Evolutionary conservation across 2,329 filamentous ascomycete species (phyloP), one percentile per base, ranked within the genome.

Genomic region (Sarocladium strictum): DNA sequence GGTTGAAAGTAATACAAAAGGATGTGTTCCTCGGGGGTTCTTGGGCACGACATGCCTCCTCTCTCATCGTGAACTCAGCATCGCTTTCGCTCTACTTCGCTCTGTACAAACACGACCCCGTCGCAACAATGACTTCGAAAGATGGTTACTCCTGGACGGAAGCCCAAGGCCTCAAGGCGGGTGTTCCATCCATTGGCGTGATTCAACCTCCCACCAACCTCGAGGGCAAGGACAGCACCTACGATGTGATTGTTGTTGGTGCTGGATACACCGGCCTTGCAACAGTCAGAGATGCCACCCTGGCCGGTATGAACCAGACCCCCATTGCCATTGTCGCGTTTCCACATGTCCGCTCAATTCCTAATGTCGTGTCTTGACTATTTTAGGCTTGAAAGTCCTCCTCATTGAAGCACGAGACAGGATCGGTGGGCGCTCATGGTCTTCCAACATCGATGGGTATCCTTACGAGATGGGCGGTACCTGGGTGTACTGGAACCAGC

Each of bases 401-500:
- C 61, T 75, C 0, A 29, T 75, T 2, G 73, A 75, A 58, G 70
- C 65, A 1, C 64, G 73, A 23, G 72, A 76, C 54, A 62, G 72
- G 1, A 67, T 75, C 41, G 72, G 72, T 12, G 72, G 73, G 1
- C 65, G 73, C 1, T 70, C 69, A 1, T 75, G 69, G 67, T 66
- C 64, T 2, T 62, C 67, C 6, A 65, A 66, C 19, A 66, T 69
- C 14, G 62, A 64, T 7, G 71, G 67, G 0, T 66, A 67, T 24
- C 60, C 63, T 1, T 73, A 67, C 53, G 72, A 74, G 47, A 70
- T 75, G 67, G 72, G 73, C 1, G 72, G 73, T 0, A 73, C 72
- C 1, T 76, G 71, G 71, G 61, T 75, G 2, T 67, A 69, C 26
- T 71, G 69, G 67, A 58, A 60, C 41, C 67, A 69, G 60, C 62